Conservation (phyloP, 805 yeast species). For the Saccharomycopsis fermentans region DNA sequence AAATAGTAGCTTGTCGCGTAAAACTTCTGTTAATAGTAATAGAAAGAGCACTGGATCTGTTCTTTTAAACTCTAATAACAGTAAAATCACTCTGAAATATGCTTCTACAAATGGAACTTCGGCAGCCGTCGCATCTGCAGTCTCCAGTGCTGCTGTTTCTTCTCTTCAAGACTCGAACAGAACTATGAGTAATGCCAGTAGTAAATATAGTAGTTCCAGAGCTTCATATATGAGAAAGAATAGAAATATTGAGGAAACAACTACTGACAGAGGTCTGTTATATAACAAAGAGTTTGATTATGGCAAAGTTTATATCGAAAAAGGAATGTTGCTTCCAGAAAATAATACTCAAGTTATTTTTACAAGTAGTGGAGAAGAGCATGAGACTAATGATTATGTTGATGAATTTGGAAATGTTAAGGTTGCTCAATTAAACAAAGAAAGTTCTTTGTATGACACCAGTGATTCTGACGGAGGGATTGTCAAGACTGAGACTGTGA, state of each 20-base stretch:
- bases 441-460: not conserved
- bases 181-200: not conserved
- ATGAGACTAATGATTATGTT: slow-evolving; percentile 32
- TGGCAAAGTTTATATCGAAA: not conserved
- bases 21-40: not conserved
- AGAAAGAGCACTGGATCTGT: not conserved
- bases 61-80: not conserved
- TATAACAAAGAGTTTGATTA: not conserved
- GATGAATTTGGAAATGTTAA: slow-evolving; percentile 32
- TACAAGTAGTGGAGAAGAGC: slow-evolving; percentile 24
- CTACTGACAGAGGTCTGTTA: not conserved
- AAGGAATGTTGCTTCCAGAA: not conserved
- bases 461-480: not conserved
- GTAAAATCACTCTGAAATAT: not conserved
- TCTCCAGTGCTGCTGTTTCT: not conserved
- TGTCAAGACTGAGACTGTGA: not conserved
- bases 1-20: not conserved
- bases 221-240: not conserved
- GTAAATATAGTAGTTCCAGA: not conserved
- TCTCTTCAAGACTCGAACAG: not conserved
- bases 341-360: not conserved
- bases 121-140: not conserved
- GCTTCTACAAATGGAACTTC: not conserved
- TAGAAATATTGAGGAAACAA: not conserved
- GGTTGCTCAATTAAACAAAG: no score